Evolutionary conservation across 163 green algal species (phyloP).

Genomic region (Scenedesmus sp.): DNA sequence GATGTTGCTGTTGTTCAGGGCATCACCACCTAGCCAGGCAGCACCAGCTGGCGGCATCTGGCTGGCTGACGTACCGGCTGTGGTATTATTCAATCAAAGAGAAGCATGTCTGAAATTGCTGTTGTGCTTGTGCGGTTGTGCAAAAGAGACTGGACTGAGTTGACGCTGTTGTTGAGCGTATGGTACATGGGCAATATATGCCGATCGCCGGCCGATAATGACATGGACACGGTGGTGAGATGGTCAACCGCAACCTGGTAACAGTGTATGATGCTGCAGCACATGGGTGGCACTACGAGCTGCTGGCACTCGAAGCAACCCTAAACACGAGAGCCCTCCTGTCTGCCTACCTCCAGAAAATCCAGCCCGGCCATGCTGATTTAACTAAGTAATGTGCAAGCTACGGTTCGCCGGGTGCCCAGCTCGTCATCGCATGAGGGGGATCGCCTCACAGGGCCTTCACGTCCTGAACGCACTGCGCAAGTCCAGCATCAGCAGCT

Average conservation of each 20-base stretch:
- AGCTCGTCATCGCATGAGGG: no score
- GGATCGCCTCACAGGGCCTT: neutral
- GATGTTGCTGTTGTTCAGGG: conserved; percentile 60
- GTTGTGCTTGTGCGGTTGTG: neutral
- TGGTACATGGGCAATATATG: neutral
- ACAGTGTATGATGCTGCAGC: no score
- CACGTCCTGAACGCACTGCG: neutral
- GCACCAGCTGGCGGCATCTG: conserved; percentile 56
- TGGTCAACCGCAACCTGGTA: no score
- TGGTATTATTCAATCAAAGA: neutral
- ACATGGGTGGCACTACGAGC: neutral
- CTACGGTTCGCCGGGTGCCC: neutral
- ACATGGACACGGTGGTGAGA: no score
- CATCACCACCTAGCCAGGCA: conserved; percentile 24
- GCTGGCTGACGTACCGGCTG: neutral
- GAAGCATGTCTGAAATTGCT: neutral
- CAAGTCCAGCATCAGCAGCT: neutral
- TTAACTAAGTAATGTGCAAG: neutral
- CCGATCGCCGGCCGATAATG: no score
- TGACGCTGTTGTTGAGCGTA: conserved; percentile 21
- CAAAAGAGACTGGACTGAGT: neutral
- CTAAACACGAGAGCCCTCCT: neutral
- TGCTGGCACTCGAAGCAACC: neutral
- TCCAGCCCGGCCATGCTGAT: neutral
- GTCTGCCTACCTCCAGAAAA: neutral